Percentiles rank a stretch among this genome's conserved stretches.
Evolutionary conservation across 1,284 basidiomycete genomes (phyloP).

Genomic region (Cryptococcus sp.): DNA sequence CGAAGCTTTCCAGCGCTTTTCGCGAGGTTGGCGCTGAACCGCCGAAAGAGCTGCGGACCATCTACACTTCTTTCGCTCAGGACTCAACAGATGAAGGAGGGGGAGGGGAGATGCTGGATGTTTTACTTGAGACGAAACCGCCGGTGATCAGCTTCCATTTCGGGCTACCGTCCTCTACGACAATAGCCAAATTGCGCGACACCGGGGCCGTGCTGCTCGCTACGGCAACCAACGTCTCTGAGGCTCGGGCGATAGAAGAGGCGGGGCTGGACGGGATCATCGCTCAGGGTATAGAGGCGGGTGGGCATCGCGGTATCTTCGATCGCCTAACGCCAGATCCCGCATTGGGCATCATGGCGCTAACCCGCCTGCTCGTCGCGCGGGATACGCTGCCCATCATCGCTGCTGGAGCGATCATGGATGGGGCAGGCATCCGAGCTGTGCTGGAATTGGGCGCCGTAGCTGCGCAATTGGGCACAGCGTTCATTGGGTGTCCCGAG

Average conservation of each 20-base stretch:
- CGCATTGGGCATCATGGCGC: conserved; percentile 27
- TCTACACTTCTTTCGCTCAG: conserved; percentile 36
- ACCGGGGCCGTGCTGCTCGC: conserved; percentile 30
- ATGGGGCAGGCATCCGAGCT: conserved; percentile 10
- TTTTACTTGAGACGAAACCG: conserved; percentile 35
- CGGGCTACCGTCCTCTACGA: conserved; percentile 30
- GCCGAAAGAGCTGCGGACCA: conserved; percentile 27
- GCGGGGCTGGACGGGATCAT: conserved; percentile 40
- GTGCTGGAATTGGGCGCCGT: conserved; percentile 33
- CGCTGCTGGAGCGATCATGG: conserved; percentile 28
- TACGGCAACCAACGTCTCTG: conserved; percentile 35
- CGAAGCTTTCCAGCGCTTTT: conserved; percentile 27
- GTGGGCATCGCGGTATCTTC: conserved; percentile 47
- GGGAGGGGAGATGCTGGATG: conserved; percentile 27
- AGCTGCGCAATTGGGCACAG: conserved; percentile 45
- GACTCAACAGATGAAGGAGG: conserved; percentile 6
- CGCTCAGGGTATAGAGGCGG: conserved; percentile 46
- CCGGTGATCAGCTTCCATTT: conserved; percentile 47
- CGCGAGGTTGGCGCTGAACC: conserved; percentile 19
- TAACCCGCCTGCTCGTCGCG: conserved; percentile 25
- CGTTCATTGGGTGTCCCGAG: conserved; percentile 37
- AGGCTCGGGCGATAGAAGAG: conserved; percentile 27
- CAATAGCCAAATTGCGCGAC: conserved; percentile 24
- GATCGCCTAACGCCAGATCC: conserved; percentile 31
- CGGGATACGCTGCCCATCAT: conserved; percentile 31